Conservation (phyloP, 495 filamentous ascomycete species). For the Aspergillus carlsbadensis region DNA sequence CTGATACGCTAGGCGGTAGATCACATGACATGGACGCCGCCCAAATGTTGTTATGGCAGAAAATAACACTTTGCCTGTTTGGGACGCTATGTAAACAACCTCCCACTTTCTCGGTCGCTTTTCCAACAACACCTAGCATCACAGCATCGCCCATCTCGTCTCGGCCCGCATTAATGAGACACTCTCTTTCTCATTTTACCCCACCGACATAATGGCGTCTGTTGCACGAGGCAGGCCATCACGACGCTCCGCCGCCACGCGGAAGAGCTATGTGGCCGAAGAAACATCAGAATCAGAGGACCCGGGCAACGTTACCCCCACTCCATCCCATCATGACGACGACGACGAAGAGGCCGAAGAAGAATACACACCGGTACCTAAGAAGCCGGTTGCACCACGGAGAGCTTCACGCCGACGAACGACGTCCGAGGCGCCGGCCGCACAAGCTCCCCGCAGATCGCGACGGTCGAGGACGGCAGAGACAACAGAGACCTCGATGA, state of each 20-base stretch:
- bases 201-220: slow-evolving; percentile 48
- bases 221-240: slow-evolving; percentile 70
- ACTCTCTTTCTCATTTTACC: slow-evolving; percentile 17
- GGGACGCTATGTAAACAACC: slow-evolving; percentile 47
- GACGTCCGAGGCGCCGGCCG: slow-evolving; percentile 50
- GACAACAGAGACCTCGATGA: slow-evolving; percentile 32
- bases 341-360: slow-evolving; percentile 58
- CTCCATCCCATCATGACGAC: slow-evolving; percentile 37
- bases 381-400: slow-evolving; percentile 40
- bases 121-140: slow-evolving; percentile 25
- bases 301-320: slow-evolving; percentile 53
- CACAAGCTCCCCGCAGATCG: slow-evolving; percentile 31
- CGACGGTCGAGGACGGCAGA: slow-evolving; percentile 33
- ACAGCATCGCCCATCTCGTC: slow-evolving; percentile 16
- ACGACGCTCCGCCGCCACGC: slow-evolving; percentile 69
- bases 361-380: slow-evolving; percentile 76
- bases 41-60: slow-evolving; percentile 39
- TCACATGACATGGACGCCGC: not conserved
- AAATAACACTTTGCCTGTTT: slow-evolving; percentile 37
- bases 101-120: slow-evolving; percentile 34
- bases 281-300: slow-evolving; percentile 69
- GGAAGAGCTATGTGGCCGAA: slow-evolving; percentile 70
- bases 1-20: slow-evolving; percentile 25
- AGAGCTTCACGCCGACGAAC: slow-evolving; percentile 54
- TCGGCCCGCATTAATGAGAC: slow-evolving; percentile 32